Evolutionary conservation across 139 green algal species (phyloP), one percentile per base, ranked within the genome.

Genomic region (Picochlorum sp.): DNA sequence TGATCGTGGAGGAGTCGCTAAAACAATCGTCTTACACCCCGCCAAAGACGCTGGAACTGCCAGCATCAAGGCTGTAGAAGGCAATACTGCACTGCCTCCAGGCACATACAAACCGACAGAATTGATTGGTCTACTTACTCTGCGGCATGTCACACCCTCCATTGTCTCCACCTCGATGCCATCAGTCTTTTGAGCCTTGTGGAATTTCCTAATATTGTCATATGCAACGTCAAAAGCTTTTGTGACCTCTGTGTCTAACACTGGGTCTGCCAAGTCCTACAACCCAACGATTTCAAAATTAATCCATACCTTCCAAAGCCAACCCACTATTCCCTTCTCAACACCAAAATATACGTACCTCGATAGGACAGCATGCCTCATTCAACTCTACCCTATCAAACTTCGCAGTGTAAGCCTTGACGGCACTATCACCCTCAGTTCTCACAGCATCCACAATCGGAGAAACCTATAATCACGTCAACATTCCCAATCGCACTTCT

Each of bases 91-190:
- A 13, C 89, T 97, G 50, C 94, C 94, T 7, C 94, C 94, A 1
- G 94, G 94, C 8, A 99, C 91, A 69, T 99, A 99, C 28, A 98
- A 58, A 6, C 94, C 94, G 20, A 99, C 93, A 1, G 79, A 64
- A 20, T 65, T 74, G 60, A 94, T 91, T 60, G 87, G 80, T 6
- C 85, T 62, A 2, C 73, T 58, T 37, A 92, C 65, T 1, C 89
- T 70, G 14, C 76, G 44, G 80, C 94, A 99, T 1, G 32, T 69
- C 11, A 99, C 94, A 2, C 94, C 94, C 7, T 91, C 89, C 90
- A 96, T 96, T n/a, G 90, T 95, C 69, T 96, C 84, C 16, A 62
- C 30, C 46, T 80, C 64, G 62, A 95, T 71, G 3, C 68, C 51
- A 26, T 47, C 49, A 26, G 21, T 54, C 21, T 58, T 23, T 82